These are phyloP conservation scores for Pyrenophora tritici-repentis DNA, from an alignment of 2,329 filamentous ascomycete species.

Conservation along the genomic window DNA sequence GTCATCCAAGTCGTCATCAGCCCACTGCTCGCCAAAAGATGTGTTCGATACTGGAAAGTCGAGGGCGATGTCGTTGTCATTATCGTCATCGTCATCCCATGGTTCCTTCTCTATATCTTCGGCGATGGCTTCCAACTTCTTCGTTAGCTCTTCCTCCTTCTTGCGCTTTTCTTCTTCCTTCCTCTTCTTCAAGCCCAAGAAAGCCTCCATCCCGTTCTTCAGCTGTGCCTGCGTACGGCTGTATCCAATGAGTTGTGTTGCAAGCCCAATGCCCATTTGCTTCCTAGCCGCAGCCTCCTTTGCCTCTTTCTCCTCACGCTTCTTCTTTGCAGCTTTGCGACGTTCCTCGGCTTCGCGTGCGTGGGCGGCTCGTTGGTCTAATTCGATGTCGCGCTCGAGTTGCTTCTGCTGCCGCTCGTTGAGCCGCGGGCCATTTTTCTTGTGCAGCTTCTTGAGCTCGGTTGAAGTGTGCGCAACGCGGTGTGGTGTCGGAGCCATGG, in stretches of 20 bases:
- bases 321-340: slow-evolving; percentile 36
- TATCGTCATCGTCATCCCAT: slow-evolving; percentile 36
- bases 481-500: slow-evolving; percentile 32
- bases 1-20: slow-evolving; percentile 43
- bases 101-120: slow-evolving; percentile 38
- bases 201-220: slow-evolving; percentile 47
- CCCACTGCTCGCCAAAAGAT: slow-evolving; percentile 22
- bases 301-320: slow-evolving; percentile 37
- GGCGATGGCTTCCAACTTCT: slow-evolving; percentile 28
- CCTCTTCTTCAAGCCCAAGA: slow-evolving; percentile 36
- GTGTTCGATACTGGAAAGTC: slow-evolving; percentile 16
- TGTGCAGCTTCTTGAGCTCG: slow-evolving; percentile 42
- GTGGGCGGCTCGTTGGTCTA: slow-evolving; percentile 41
- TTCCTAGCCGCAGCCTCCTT: slow-evolving; percentile 38
- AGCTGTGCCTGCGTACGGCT: slow-evolving; percentile 44
- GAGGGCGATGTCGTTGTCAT: slow-evolving; percentile 12
- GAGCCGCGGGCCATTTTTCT: slow-evolving; percentile 34
- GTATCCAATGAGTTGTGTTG: slow-evolving; percentile 48
- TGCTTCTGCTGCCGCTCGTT: slow-evolving; percentile 35
- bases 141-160: slow-evolving; percentile 25
- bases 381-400: slow-evolving; percentile 37
- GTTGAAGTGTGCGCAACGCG: slow-evolving; percentile 42
- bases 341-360: slow-evolving; percentile 42
- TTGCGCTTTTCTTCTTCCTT: slow-evolving; percentile 27
- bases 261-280: slow-evolving; percentile 41